phyloP scores from a whole-genome alignment of 1,284 basidiomycete genomes.

The Ganoderma lucidum region DNA sequence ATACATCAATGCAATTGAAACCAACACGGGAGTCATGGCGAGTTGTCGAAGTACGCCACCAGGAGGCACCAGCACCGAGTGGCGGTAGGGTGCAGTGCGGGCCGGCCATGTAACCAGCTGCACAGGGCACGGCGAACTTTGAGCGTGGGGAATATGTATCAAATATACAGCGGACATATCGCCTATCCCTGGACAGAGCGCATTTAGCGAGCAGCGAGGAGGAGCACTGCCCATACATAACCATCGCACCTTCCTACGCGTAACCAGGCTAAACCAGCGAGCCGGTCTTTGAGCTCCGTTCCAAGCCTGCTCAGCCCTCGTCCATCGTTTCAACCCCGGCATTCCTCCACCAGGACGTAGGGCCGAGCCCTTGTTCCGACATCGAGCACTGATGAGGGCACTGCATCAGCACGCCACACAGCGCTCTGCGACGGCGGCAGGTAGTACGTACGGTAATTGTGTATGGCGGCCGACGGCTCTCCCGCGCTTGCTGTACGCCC shows the following conservation, averaged over 20 bases:
- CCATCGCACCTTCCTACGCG: background rate
- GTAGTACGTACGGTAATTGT: conserved; percentile 69
- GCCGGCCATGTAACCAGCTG: background rate
- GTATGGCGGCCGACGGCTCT: conserved; percentile 73
- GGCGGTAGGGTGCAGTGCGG: background rate
- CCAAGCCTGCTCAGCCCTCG: conserved; percentile 38
- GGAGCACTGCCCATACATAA: background rate
- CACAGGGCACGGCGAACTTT: background rate
- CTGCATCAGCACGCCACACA: conserved; percentile 8
- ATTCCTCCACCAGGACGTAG: conserved; percentile 74
- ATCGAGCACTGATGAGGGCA: conserved; percentile 77
- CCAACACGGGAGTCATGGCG: background rate
- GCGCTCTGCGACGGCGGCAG: conserved; percentile 26
- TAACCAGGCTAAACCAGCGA: background rate
- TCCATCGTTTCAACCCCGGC: conserved; percentile 52
- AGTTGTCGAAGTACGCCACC: background rate
- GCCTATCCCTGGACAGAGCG: background rate
- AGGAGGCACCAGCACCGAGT: background rate
- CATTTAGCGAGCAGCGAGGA: background rate
- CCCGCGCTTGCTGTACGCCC: conserved; percentile 63
- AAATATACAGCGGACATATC: background rate
- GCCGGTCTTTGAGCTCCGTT: background rate
- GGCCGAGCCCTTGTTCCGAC: conserved; percentile 89
- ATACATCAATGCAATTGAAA: background rate
- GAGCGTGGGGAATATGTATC: background rate